These are phyloP conservation scores for Colletotrichum sansevieriae DNA, from an alignment of 2,329 filamentous ascomycete genomes.

Conservation along the genomic window DNA sequence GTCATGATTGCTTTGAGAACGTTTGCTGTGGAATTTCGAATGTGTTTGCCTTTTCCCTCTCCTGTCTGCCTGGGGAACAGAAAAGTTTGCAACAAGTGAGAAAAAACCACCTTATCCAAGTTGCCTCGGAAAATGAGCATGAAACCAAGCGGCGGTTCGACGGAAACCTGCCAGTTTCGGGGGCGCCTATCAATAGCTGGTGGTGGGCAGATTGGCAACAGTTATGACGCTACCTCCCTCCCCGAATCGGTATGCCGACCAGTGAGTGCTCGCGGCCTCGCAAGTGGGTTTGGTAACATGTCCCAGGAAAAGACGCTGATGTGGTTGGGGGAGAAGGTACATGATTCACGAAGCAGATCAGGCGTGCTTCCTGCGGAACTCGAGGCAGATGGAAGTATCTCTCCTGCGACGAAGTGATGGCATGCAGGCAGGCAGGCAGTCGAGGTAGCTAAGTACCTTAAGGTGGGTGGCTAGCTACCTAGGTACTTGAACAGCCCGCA, in stretches of 20 bases:
- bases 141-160: conserved; percentile 5
- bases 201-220: conserved; percentile 33
- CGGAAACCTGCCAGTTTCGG: conserved; percentile 14
- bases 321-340: neutral
- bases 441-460: neutral
- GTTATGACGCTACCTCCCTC: conserved; percentile 41
- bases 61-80: conserved; percentile 28
- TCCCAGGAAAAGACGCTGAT: neutral
- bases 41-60: conserved; percentile 6
- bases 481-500: neutral
- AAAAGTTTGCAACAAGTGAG: conserved; percentile 15
- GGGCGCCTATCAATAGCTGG: conserved; percentile 29
- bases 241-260: conserved; percentile 30
- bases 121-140: conserved; percentile 14
- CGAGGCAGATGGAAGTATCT: neutral
- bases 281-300: conserved; percentile 18
- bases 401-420: neutral
- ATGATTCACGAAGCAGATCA: neutral
- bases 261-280: conserved; percentile 9
- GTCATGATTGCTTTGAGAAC: conserved; percentile 52
- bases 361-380: neutral
- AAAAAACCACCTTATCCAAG: conserved; percentile 9
- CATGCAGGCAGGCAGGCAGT: neutral
- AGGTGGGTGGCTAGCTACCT: too few species aligned
- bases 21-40: neutral